Evolutionary conservation across 257 asterid genomes (phyloP).

Genomic region (Anisodus tanguticus): DNA sequence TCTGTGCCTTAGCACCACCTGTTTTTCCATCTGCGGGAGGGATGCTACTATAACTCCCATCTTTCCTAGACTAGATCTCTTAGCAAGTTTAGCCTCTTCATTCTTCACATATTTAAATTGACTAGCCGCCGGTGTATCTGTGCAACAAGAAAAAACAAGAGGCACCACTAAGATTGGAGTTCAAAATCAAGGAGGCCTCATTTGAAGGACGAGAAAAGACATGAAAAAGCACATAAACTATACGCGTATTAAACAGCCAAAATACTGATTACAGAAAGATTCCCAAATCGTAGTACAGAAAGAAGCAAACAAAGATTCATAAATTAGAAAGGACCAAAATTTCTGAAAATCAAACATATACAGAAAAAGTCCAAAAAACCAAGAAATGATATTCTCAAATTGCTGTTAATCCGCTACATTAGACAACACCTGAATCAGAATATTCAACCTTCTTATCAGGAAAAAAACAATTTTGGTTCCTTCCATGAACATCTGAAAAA

Average conservation of each 20-base stretch:
- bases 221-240: not conserved
- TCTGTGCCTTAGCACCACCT: slow-evolving; percentile 35
- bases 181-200: not conserved
- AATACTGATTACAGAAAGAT: slow-evolving; percentile 27
- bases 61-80: slow-evolving; percentile 38
- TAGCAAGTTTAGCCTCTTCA: slow-evolving; percentile 42
- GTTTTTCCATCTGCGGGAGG: slow-evolving; percentile 35
- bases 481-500: not conserved
- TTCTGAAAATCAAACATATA: slow-evolving; percentile 28
- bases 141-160: slow-evolving; percentile 32
- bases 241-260: not conserved
- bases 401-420: slow-evolving; percentile 25
- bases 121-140: slow-evolving; percentile 44
- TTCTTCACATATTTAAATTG: slow-evolving; percentile 43
- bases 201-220: slow-evolving; percentile 20
- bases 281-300: not conserved
- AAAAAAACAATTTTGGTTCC: not conserved
- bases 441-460: not conserved
- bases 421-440: slow-evolving; percentile 17
- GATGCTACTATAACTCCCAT: slow-evolving; percentile 26
- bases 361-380: not conserved
- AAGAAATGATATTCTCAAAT: slow-evolving; percentile 30
- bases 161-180: slow-evolving; percentile 26
- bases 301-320: not conserved
- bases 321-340: not conserved